A percentile compares a stretch with the other conserved stretches of the same genome.
phyloP scores from a whole-genome alignment of 345 rosid species.

The Lepidium aucheri region DNA sequence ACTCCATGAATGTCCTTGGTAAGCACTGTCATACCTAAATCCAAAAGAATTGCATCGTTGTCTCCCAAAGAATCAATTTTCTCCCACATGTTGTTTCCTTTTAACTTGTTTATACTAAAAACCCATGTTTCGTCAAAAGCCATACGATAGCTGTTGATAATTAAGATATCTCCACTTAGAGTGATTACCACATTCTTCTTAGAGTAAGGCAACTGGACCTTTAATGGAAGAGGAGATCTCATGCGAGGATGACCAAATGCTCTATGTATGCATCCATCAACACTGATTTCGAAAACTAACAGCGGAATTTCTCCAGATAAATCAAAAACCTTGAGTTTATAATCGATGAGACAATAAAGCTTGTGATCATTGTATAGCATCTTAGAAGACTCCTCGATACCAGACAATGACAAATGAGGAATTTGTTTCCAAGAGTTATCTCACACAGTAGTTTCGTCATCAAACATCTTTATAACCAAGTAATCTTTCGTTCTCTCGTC shows the following conservation, averaged over 20 bases:
- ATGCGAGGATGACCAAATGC: neutral
- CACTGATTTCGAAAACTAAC: neutral
- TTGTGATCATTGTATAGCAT: neutral
- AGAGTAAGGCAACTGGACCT: too few relatives aligned
- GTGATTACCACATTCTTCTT: neutral
- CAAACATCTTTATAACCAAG: neutral
- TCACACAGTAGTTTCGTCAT: neutral
- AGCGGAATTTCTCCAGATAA: neutral
- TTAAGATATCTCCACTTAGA: neutral
- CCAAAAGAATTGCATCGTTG: neutral
- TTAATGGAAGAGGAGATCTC: neutral
- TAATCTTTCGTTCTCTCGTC: neutral
- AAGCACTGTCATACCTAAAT: too few relatives aligned
- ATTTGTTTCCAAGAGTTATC: neutral
- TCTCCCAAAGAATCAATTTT: neutral
- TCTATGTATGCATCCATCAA: neutral
- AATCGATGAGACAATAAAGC: neutral
- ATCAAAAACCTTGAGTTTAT: neutral
- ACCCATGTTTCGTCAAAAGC: neutral
- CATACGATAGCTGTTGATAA: neutral
- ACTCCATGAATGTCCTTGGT: too few relatives aligned
- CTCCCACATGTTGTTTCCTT: neutral
- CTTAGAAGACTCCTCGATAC: too few relatives aligned
- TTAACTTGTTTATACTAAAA: neutral
- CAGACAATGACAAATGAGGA: neutral